Conservation (phyloP, 73 alveolate species). For the Breviolum minutum region DNA sequence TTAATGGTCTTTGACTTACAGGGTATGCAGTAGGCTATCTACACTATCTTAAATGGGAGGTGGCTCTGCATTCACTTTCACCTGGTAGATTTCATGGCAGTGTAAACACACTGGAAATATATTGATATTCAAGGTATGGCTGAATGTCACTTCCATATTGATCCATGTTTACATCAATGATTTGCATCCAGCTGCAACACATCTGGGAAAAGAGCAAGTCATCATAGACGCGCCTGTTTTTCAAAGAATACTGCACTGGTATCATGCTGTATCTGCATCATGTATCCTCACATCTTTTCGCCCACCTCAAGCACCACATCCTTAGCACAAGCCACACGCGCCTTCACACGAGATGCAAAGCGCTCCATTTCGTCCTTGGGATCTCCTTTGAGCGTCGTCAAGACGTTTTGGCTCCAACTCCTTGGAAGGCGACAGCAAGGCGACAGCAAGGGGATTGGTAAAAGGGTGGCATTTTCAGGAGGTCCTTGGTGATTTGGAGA, state of each 20-base stretch:
- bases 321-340: background rate
- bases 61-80: too few relatives aligned
- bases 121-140: too few relatives aligned
- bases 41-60: too few relatives aligned
- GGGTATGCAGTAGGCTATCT: too few relatives aligned
- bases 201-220: background rate
- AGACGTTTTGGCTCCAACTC: constrained; percentile 34
- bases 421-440: background rate
- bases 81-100: too few relatives aligned
- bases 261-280: background rate
- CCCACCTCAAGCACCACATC: background rate
- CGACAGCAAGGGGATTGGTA: too few relatives aligned
- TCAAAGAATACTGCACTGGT: background rate
- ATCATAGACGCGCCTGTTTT: background rate
- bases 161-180: too few relatives aligned
- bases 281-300: background rate
- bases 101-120: too few relatives aligned
- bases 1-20: too few relatives aligned
- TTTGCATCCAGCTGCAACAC: background rate
- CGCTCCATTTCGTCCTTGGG: constrained; percentile 21
- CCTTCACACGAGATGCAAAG: constrained; percentile 14
- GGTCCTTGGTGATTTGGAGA: too few relatives aligned
- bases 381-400: background rate
- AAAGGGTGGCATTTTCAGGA: too few relatives aligned
- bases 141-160: too few relatives aligned